Evolutionary conservation across 352 stramenopile genomes (phyloP).

Genomic region (Phytophthora parvispora): DNA sequence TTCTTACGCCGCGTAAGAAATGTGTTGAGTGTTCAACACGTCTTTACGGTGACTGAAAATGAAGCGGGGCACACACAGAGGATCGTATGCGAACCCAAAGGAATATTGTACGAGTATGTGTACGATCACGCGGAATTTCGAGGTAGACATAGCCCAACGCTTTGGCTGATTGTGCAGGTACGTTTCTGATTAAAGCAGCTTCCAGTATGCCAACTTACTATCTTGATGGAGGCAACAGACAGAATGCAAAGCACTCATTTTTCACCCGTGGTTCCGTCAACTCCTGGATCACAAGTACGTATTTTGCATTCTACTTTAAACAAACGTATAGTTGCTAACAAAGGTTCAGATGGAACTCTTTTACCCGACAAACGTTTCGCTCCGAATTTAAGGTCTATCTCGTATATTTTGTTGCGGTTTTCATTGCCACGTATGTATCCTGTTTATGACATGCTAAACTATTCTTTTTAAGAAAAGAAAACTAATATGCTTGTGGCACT

Average conservation of each 20-base stretch:
- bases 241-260: slow-evolving; percentile 82
- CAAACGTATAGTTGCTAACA: too few relatives aligned
- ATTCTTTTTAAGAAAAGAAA: too few relatives aligned
- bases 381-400: slow-evolving; percentile 85
- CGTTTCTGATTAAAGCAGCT: neutral
- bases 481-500: neutral
- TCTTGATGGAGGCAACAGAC: too few relatives aligned
- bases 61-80: slow-evolving; percentile 51
- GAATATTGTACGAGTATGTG: slow-evolving; percentile 86
- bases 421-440: slow-evolving; percentile 72
- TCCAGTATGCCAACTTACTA: neutral
- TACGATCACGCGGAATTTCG: slow-evolving; percentile 83
- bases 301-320: too few relatives aligned
- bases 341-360: slow-evolving; percentile 89
- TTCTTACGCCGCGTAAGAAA: slow-evolving; percentile 46
- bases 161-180: slow-evolving; percentile 75
- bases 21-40: slow-evolving; percentile 76
- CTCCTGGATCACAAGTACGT: slow-evolving; percentile 84
- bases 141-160: slow-evolving; percentile 62
- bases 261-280: slow-evolving; percentile 80
- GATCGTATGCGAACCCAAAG: slow-evolving; percentile 85
- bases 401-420: slow-evolving; percentile 79
- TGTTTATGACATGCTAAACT: too few relatives aligned
- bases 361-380: slow-evolving; percentile 72
- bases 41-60: slow-evolving; percentile 57